Evolutionary conservation across 257 asterid species (phyloP).

Genomic region (Ophiorrhiza pumila): DNA sequence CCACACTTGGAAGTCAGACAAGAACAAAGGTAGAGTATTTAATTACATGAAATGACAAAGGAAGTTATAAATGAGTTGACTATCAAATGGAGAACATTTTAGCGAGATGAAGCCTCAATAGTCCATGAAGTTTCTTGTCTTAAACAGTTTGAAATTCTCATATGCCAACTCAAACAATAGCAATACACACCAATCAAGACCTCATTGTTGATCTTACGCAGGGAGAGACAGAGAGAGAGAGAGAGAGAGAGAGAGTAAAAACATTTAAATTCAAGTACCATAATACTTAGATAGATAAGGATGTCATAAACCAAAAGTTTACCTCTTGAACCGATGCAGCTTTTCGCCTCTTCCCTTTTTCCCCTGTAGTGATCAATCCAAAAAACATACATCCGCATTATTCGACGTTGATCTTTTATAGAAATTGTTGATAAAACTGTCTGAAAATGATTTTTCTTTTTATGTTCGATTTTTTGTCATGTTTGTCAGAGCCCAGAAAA

Average conservation of each 20-base stretch:
- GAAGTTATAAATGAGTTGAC: background rate
- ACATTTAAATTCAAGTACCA: background rate
- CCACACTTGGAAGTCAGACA: background rate
- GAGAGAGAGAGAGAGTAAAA: background rate
- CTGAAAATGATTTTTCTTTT: background rate
- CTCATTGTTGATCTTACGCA: background rate
- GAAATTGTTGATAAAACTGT: background rate
- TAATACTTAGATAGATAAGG: background rate
- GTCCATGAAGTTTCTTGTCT: background rate
- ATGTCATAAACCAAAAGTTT: conserved; percentile 5
- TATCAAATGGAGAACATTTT: background rate
- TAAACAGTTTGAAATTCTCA: background rate
- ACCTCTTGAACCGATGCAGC: conserved; percentile 45
- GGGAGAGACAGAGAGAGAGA: background rate
- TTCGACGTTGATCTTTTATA: background rate
- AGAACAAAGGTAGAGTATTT: background rate
- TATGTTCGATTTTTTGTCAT: background rate
- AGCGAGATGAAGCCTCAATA: background rate
- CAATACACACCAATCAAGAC: background rate
- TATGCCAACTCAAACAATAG: background rate
- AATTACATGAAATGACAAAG: too few species aligned
- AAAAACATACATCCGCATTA: background rate
- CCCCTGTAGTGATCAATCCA: conserved; percentile 37
- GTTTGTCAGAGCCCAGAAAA: background rate
- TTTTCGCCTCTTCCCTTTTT: conserved; percentile 63